phyloP scores from a whole-genome alignment of 2,329 filamentous ascomycete genomes.

The Botryotinia narcissicola region DNA sequence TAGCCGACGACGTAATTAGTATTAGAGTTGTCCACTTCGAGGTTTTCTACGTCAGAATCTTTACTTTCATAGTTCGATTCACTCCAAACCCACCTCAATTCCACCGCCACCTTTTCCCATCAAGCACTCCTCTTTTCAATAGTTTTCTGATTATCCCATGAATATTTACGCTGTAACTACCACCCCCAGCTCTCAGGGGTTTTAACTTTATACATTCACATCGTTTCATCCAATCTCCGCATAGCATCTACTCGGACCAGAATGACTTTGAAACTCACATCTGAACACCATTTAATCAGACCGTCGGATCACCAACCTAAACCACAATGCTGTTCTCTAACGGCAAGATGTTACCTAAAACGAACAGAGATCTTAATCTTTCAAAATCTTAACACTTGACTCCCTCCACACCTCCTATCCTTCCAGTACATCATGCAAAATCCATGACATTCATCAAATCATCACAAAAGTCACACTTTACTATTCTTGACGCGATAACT shows the following conservation, averaged over 20 bases:
- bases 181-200: no score
- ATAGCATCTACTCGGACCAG: background rate
- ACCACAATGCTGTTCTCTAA: no score
- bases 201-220: no score
- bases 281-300: background rate
- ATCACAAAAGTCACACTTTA: background rate
- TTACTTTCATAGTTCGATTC: background rate
- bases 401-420: background rate
- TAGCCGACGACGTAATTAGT: background rate
- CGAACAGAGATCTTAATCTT: background rate
- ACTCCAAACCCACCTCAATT: background rate
- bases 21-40: background rate
- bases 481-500: background rate
- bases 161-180: no score
- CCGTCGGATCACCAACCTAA: background rate
- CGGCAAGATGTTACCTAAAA: background rate
- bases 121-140: background rate
- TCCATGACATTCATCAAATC: background rate
- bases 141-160: background rate
- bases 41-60: background rate
- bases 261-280: background rate
- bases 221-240: background rate
- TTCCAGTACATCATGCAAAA: background rate
- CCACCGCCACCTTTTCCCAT: background rate
- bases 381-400: background rate